Conservation (phyloP, 805 yeast species). For the Candida maesae region DNA sequence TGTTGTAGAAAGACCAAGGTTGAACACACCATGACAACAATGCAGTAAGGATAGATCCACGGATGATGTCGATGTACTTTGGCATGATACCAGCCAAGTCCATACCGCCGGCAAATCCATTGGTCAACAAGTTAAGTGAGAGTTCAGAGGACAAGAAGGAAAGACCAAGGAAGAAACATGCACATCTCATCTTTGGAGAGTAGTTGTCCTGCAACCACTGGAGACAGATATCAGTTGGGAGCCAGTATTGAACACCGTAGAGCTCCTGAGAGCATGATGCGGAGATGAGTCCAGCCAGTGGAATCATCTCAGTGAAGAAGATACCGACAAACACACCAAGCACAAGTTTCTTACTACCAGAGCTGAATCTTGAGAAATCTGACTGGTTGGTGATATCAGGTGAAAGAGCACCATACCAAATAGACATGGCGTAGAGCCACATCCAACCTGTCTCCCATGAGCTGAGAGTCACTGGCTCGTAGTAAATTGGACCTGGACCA, state of each 20-base stretch:
- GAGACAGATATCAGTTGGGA: constrained; percentile 35
- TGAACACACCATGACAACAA: constrained; percentile 35
- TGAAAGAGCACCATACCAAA: constrained; percentile 39
- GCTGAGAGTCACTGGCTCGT: constrained; percentile 25
- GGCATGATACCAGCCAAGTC: constrained; percentile 24
- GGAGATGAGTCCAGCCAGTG: constrained; percentile 37
- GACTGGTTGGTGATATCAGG: constrained; percentile 38
- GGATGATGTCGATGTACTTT: constrained; percentile 18
- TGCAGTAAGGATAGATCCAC: constrained; percentile 34
- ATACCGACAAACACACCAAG: constrained; percentile 32
- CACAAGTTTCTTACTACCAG: constrained; percentile 25
- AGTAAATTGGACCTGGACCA: constrained; percentile 34
- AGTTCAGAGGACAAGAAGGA: constrained; percentile 35
- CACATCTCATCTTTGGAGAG: constrained; percentile 35
- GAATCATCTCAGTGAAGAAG: constrained; percentile 36
- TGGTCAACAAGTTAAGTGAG: constrained; percentile 33
- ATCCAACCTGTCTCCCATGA: constrained; percentile 34
- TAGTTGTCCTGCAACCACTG: constrained; percentile 38
- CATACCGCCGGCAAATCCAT: constrained; percentile 34
- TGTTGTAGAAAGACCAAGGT: constrained; percentile 39
- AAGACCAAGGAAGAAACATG: constrained; percentile 37
- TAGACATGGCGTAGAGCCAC: constrained; percentile 38
- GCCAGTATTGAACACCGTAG: constrained; percentile 36
- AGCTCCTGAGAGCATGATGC: constrained; percentile 33
- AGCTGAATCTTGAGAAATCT: constrained; percentile 39